Base-by-base conservation (phyloP, 306 rosid species). In the Rubus parviflorus region DNA sequence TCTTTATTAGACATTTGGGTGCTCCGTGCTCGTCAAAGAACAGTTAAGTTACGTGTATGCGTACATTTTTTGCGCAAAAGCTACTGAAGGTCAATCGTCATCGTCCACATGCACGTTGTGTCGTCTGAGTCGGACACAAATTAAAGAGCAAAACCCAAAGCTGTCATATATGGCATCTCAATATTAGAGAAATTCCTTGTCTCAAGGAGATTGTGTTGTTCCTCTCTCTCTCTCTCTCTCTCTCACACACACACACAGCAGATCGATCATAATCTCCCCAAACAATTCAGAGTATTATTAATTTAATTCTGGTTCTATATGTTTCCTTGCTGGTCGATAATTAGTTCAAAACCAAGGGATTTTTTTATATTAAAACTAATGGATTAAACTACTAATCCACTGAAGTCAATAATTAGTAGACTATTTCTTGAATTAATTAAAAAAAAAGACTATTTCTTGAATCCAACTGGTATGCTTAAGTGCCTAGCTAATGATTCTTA, bases 161-260 rank as follows among this genome's bases (percentile, higher is more conserved):
- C 90, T 88, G 89, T 3, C 49, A 46, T 45, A 46, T 11, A 10
- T 46, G 15, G 87, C 90, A 79, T 79, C 35, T 30, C 75, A 75
- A 70, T 64, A 82, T 38, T 79, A 48, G 77, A 66, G 80, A 83
- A 75, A 68, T 81, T 85, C 89, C 90, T 77, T 77, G 86, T 85
- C 80, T 83, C 84, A 73, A 58, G 91, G 78, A 80, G 74, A 65
- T 14, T 77, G 75, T 80, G 72, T 48, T 79, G 75, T 75, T 80
- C 80, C 76, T 77, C 65, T 4, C 81, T 77, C 80, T 80, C 76
- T 16, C 56, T 51, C 20, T 51, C 2, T 15, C 7, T 15, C 7
- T 49, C 69, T 70, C 67, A 68, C 58, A 68, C 45, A 41, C 20
- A 38, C 8, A 12, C 62, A 16, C 30, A 58, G 74, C 83, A 79